phyloP scores from a whole-genome alignment of 441 rosid genomes.

The Bocquillonia castaneifolia region DNA sequence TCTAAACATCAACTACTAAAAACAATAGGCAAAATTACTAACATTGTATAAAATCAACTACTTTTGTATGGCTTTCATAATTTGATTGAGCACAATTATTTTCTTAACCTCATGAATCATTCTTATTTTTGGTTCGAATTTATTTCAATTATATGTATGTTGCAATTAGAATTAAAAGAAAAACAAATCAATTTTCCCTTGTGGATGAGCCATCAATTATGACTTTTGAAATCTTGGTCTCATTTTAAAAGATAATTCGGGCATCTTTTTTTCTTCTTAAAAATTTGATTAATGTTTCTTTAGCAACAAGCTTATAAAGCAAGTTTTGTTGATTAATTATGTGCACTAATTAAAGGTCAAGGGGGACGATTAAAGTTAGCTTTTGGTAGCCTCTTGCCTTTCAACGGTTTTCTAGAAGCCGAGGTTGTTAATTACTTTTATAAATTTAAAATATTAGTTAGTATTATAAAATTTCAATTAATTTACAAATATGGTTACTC shows the following conservation, averaged over 20 bases:
- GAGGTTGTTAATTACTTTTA: background rate
- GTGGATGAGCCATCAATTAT: slow-evolving; percentile 1
- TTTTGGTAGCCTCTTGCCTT: background rate
- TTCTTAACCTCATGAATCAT: background rate
- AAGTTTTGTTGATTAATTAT: background rate
- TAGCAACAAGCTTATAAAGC: background rate
- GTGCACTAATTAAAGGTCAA: background rate
- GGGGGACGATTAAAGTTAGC: background rate
- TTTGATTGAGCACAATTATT: slow-evolving; percentile 11
- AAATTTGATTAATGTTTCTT: background rate
- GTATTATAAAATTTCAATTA: too few relatives aligned
- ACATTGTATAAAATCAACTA: background rate
- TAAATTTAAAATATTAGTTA: too few relatives aligned
- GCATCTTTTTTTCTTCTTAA: background rate
- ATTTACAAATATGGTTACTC: background rate
- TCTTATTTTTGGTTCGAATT: background rate
- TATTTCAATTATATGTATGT: background rate
- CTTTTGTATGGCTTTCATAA: background rate
- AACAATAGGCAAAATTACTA: background rate
- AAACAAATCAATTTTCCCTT: background rate
- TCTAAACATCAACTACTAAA: background rate
- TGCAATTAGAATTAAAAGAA: background rate
- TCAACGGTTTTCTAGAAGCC: background rate
- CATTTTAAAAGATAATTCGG: background rate
- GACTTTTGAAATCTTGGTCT: background rate